Evolutionary conservation across 1,284 basidiomycete species (phyloP).

Genomic region (Microbotryum lychnidis-dioicae): DNA sequence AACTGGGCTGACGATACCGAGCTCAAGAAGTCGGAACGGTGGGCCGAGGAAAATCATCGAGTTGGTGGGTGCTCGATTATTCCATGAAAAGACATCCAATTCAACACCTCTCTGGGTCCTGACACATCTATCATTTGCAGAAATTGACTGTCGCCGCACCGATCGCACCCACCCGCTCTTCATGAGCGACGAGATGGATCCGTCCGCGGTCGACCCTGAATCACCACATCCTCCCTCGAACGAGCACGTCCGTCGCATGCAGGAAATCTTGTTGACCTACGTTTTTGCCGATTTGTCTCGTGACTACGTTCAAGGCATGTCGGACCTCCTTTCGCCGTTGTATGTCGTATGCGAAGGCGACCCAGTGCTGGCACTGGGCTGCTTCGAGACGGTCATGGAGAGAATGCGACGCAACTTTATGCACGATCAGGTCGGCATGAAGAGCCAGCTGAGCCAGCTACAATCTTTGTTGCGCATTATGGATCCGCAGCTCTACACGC

Average conservation of each 20-base stretch:
- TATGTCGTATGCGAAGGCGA: constrained; percentile 86
- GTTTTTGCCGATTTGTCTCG: constrained; percentile 47
- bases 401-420: constrained; percentile 93
- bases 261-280: constrained; percentile 79
- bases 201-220: constrained; percentile 9
- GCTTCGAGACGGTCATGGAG: constrained; percentile 88
- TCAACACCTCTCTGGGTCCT: constrained; percentile 35
- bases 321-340: constrained; percentile 85
- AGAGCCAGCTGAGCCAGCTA: constrained; percentile 76
- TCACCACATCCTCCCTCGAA: constrained; percentile 32
- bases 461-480: constrained; percentile 85
- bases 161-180: constrained; percentile 86
- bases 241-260: constrained; percentile 64
- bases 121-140: constrained; percentile 44
- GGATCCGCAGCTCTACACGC: constrained; percentile 85
- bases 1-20: constrained; percentile 75
- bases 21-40: constrained; percentile 40
- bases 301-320: constrained; percentile 96
- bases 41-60: constrained; percentile 37
- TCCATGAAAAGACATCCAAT: constrained; percentile 44
- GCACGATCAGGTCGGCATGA: constrained; percentile 97
- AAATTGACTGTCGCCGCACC: constrained; percentile 95
- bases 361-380: constrained; percentile 88
- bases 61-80: constrained; percentile 23
- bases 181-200: constrained; percentile 38